These are phyloP conservation scores for Plasmodium billcollinsi DNA, from an alignment of 169 alveolate genomes.

Conservation along the genomic window DNA sequence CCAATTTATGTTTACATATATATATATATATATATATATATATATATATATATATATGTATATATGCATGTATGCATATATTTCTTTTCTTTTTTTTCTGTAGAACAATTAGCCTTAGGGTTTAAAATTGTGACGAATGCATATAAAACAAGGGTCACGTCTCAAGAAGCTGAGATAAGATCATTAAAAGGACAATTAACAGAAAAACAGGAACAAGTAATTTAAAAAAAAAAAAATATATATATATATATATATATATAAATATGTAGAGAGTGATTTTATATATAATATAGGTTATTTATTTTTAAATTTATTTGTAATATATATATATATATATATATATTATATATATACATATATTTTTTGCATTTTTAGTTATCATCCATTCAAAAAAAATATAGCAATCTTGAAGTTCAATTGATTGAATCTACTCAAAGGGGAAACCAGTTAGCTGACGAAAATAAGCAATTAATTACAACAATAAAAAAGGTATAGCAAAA, in stretches of 20 bases:
- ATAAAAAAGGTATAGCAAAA: conserved; percentile 79
- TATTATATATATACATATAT: neutral
- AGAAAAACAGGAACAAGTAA: conserved; percentile 87
- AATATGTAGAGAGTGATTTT: no score
- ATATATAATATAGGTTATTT: neutral
- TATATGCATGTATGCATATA: neutral
- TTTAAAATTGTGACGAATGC: conserved; percentile 89
- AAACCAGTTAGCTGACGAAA: conserved; percentile 89
- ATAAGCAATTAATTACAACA: conserved; percentile 85
- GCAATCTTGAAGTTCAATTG: conserved; percentile 89
- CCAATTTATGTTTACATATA: neutral
- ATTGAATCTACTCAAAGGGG: conserved; percentile 90
- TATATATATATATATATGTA: neutral
- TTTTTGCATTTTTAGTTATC: conserved; percentile 75
- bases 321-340: neutral
- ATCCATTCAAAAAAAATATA: conserved; percentile 87
- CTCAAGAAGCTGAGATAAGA: conserved; percentile 87
- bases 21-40: neutral
- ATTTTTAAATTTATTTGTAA: neutral
- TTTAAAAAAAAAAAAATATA: neutral
- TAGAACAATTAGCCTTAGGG: conserved; percentile 91
- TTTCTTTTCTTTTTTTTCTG: neutral
- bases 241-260: neutral
- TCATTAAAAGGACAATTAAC: conserved; percentile 85
- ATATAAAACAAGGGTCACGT: conserved; percentile 88